These are phyloP conservation scores for Piedraia hortae DNA, from an alignment of 2,329 filamentous ascomycete genomes.

Conservation along the genomic window DNA sequence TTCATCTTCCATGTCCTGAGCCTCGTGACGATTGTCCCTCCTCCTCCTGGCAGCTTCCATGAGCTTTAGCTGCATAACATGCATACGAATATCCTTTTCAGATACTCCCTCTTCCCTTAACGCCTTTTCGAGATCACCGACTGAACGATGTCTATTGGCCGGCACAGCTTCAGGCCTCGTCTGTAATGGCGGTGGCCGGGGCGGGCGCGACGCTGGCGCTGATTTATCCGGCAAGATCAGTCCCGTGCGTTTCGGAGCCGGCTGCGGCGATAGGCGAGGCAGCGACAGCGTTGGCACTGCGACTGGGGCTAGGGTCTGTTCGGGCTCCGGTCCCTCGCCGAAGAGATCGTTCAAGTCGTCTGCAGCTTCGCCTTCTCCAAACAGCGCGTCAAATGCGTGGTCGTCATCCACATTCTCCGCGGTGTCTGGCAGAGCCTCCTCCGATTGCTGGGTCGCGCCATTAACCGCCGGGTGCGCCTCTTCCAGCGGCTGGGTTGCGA, in stretches of 20 bases:
- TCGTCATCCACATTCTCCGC: conserved; percentile 5
- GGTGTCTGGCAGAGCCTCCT: conserved; percentile 1
- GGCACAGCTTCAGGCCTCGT: neutral
- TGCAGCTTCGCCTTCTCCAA: conserved; percentile 39
- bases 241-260: conserved; percentile 3
- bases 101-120: conserved; percentile 8
- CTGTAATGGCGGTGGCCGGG: conserved; percentile 3
- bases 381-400: conserved; percentile 28
- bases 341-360: conserved; percentile 16
- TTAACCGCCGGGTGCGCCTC: conserved; percentile 4
- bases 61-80: conserved; percentile 8
- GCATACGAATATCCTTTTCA: conserved; percentile 7
- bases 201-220: conserved; percentile 5
- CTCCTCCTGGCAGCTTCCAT: conserved; percentile 9
- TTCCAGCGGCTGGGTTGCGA: conserved; percentile 10
- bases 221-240: conserved; percentile 11
- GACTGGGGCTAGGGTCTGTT: conserved; percentile 4
- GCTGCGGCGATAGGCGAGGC: no score
- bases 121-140: conserved; percentile 4
- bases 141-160: conserved; percentile 3
- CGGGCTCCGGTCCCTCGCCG: conserved; percentile 9
- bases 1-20: conserved; percentile 35
- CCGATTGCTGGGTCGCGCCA: conserved; percentile 1
- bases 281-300: conserved; percentile 5
- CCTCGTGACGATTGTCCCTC: conserved; percentile 4